Base-by-base conservation (phyloP, 2,329 filamentous ascomycete species). In the Monosporascus sp. region DNA sequence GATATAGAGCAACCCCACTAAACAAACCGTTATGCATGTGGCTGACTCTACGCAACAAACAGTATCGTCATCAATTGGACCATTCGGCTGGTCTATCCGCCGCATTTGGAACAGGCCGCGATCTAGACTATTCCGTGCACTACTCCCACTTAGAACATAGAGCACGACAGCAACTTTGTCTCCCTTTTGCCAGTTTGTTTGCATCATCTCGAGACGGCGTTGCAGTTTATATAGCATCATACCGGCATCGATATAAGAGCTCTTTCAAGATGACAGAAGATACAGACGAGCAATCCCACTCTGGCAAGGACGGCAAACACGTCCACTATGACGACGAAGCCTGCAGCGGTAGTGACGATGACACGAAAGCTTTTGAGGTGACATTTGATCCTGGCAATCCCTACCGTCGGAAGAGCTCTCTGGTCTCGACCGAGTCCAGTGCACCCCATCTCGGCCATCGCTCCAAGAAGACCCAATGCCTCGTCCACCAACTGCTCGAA, bases 401-500 rank as follows among this genome's bases (percentile, higher is more conserved):
- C 0, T 83, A 85, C 61, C 80, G 84, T 22, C 79, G 84, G 54
- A 88, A 87, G 70, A 85, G 82, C 62, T 87, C 84, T 14, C 74
- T 88, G 48, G 80, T 85, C 14, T 66, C 75, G 5, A 71, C 72
- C 48, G 81, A 85, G 31, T 62, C 71, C 3, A 61, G 69, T 17
- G 57, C 63, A 7, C 73, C 74, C 5, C 58, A 71, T 49, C 61
- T 73, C 9, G 65, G 64, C 6, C 61, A 66, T 42, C 61, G 68
- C 31, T 56, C 52, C 36, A 67, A 70, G 55, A 75, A 76, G 59
- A 79, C 79, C 14, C 80, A 84, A 62, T 87, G 84, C 60, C 75
- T 86, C 38, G 84, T 87, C 34, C 84, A 88, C 64, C 80, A 85
- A 52, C 76, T 86, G 49, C 74, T 87, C 55, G 82, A 86, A 50